Base-by-base conservation (phyloP, 371 early-diverging fungal species). In the Zancudomyces culisetae region DNA sequence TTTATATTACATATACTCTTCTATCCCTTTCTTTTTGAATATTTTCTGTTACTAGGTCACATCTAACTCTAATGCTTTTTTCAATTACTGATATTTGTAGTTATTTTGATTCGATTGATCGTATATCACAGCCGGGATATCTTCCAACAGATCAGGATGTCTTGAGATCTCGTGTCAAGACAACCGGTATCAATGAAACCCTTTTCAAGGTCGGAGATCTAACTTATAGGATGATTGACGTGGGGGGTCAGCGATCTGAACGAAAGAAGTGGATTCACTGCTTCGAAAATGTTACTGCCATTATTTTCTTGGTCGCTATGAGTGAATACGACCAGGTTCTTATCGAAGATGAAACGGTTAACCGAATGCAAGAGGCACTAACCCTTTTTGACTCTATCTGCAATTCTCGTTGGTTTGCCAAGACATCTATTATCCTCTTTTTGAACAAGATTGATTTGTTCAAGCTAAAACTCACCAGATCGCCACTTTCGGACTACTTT, bases 191-290 rank as follows among this genome's bases (percentile, higher is more conserved):
- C 54, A 77, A 77, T 19, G 95, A 94, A 60, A 87, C 85, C 10
- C 79, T 75, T 15, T 94, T 94, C 69, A 57, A 70, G 27, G 78
- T 89, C 55, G 86, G 83, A 1, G 81, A 86, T 27, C 66, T 90
- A 51, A 87, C 84, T 10, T 87, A 87, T 62, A 71, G 84, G 48
- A 87, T 93, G 87, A 81, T 89, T 65, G 94, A 93, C 68, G 94
- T 93, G 24, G 91, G 94, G 47, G 94, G 94, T n/a, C 94, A 93
- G 64, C 72, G 88, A 42, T 83, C 84, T 20, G 88, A 88, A 63
- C 74, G 96, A 45, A 90, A 87, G 61, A 90, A 90, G 66, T 93
- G 96, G 96, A 85, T 87, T 51, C 92, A 90, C 56, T 92, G 90
- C 59, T 84, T 91, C 55, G 94, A 94, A 60, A 85, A 87, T 59